Evolutionary conservation across 306 rosid genomes (phyloP), one percentile per base, ranked within the genome.

Genomic region (Dalbergia cochinchinensis): DNA sequence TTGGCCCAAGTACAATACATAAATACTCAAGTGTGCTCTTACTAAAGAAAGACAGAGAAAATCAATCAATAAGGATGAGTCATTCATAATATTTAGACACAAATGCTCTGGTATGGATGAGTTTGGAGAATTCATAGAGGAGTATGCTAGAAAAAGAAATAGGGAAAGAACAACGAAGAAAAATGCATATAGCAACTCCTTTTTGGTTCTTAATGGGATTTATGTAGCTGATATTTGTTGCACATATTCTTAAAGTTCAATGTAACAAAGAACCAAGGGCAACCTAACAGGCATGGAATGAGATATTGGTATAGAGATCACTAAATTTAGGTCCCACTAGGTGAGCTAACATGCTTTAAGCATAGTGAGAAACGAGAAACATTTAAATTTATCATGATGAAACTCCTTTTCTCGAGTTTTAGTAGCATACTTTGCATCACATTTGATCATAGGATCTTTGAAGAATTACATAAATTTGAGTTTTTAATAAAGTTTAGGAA

Each of bases 401-500:
- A n/a, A 65, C 69, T 57, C 39, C 4, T 39, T 65, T 18, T 67
- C 20, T 65, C 11, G 65, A 39, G 45, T 71, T 7, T 45, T 41
- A 45, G 80, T 73, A 20, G 60, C 66, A 64, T 74, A 65, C 53
- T 48, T 67, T 12, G 26, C 58, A n/a, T 66, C 11, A 66, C 33
- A 62, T 72, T 10, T 62, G 57, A 44, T 62, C 48, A 44, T 45
- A 18, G 47, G 64, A 45, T 41, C 20, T 7, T 7, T 48, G 51
- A n/a, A 48, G 31, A 35, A 68, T 16, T 42, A 60, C 16, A 59
- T 59, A 57, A 65, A 26, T 55, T 54, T 18, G 26, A 55, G 35
- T 42, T 42, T 63, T 44, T 37, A 53, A 47, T n/a, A 65, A 71
- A 18, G 33, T 72, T 35, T 58, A 26, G 65, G 31, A 11, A 73